A percentile compares a stretch with the other conserved stretches of the same genome.
Conservation (phyloP, 352 stramenopile species). For the Phytophthora tentaculata region DNA sequence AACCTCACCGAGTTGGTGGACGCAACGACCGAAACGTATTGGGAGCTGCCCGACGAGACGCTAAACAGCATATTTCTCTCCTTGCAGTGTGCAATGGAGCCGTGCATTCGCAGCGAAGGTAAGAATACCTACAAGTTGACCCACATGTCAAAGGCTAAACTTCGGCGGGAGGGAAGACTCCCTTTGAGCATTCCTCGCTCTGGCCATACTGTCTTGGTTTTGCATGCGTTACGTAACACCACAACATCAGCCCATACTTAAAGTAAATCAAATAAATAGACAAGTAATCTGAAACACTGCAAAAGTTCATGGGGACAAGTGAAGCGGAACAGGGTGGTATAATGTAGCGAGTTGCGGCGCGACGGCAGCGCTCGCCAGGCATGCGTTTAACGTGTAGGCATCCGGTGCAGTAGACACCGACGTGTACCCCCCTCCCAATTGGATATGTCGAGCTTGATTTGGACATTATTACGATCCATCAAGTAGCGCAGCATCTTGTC, state of each 20-base stretch:
- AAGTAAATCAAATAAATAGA: constrained; percentile 3
- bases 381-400: no score
- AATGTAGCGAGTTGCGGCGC: no score
- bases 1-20: background rate
- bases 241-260: background rate
- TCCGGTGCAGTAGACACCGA: no score
- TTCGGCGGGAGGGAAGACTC: constrained; percentile 16
- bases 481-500: no score
- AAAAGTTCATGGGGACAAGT: constrained; percentile 6
- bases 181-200: constrained; percentile 5
- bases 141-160: constrained; percentile 17
- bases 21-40: background rate
- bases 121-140: constrained; percentile 1
- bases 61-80: constrained; percentile 8
- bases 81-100: constrained; percentile 7
- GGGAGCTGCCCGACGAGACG: background rate
- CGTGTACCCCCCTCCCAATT: no score
- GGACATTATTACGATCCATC: no score
- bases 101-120: background rate
- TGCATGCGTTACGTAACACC: background rate
- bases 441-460: no score
- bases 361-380: no score
- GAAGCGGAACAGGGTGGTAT: background rate
- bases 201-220: constrained; percentile 2
- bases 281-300: constrained; percentile 6